Evolutionary conservation across 176 grass and related monocot genomes (phyloP), one percentile per base, ranked within the genome.

Genomic region (Raddia distichophylla): DNA sequence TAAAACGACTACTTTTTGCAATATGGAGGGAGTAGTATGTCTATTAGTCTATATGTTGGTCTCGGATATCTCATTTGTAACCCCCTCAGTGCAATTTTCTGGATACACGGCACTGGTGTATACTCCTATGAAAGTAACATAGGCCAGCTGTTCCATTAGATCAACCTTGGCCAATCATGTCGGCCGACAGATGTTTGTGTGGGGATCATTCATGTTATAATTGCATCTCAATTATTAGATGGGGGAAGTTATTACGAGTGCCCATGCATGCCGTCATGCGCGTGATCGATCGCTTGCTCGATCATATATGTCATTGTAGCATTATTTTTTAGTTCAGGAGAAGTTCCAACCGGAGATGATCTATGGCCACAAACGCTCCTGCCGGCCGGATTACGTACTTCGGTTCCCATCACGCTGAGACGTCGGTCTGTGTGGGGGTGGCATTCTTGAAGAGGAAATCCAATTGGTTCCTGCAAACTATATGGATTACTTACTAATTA

Each of bases 91-190:
- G 27, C 27, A 27, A 27, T 27, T 27, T 27, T 27, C 27, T 27
- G 27, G 27, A 27, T 27, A 27, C 27, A 27, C 27, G 27, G 27
- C 27, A 27, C 27, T 27, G 27, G 27, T 27, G 27, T 27, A 45
- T 15, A 37, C 14, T 4, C 2, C 56, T 54, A 49, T 65, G n/a
- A 55, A 78, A 78, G 13, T 18, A 32, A 32, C 45, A 33, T 58
- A 60, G 66, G 3, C 22, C 32, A 27, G 27, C 62, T 48, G 17
- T 48, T 68, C 62, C 63, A 53, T 16, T 54, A 54, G 50, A 60
- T 75, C 64, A 70, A 20, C 71, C 59, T 43, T 49, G 12, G 58
- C 11, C 63, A 69, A 82, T 61, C 64, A 82, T 47, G 33, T 44
- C 67, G 27, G 18, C 3, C 37, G 79, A 62, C 35, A 20, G 47